phyloP scores from a whole-genome alignment of 495 filamentous ascomycete genomes.

The Lichina pygmaea region DNA sequence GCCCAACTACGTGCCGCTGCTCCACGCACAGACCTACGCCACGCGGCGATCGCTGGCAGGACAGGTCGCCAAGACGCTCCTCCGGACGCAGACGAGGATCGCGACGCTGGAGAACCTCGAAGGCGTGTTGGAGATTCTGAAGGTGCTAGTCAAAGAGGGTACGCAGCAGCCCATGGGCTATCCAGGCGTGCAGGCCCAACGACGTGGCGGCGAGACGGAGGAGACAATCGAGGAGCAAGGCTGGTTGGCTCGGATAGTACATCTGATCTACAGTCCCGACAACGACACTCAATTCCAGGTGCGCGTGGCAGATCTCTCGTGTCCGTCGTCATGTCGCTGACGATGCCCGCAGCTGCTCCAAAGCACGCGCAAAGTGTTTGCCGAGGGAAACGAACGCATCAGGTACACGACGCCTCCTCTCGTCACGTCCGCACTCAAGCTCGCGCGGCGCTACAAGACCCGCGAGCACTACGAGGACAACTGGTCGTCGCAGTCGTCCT shows the following conservation, averaged over 20 bases:
- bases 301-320: constrained; percentile 1
- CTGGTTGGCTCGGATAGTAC: constrained; percentile 75
- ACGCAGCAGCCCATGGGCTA: constrained; percentile 63
- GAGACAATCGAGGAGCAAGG: constrained; percentile 96
- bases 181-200: constrained; percentile 40
- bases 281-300: constrained; percentile 86
- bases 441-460: constrained; percentile 70
- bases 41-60: constrained; percentile 76
- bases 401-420: constrained; percentile 85
- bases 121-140: constrained; percentile 62
- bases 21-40: constrained; percentile 78
- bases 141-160: constrained; percentile 81
- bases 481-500: constrained; percentile 69
- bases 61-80: constrained; percentile 51
- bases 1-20: constrained; percentile 69
- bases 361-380: constrained; percentile 61
- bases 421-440: constrained; percentile 67
- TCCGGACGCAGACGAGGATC: constrained; percentile 57
- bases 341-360: constrained; percentile 39
- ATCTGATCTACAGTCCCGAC: constrained; percentile 54
- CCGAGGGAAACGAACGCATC: constrained; percentile 82
- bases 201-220: constrained; percentile 52
- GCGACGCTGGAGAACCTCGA: constrained; percentile 54
- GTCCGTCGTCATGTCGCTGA: not conserved
- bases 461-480: constrained; percentile 89